Conservation (phyloP, 2,329 filamentous ascomycete species). For the Xylogone sp. region DNA sequence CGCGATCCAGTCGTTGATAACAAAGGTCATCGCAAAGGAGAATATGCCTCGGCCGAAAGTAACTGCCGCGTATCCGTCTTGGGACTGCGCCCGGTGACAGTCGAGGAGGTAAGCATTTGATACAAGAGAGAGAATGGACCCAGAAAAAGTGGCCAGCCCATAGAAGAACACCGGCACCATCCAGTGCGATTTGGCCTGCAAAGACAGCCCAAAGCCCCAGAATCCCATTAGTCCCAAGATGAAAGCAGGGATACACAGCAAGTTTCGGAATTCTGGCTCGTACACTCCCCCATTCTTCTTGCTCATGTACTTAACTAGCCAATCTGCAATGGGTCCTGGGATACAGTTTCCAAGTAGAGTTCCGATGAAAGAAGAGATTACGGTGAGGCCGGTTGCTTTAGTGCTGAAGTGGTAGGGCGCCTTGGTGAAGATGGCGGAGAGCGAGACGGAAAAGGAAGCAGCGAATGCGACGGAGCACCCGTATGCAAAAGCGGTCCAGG, state of each 20-base stretch:
- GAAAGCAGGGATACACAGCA: background rate
- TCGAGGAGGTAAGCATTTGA: conserved; percentile 13
- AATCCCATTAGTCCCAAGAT: background rate
- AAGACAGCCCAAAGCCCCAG: background rate
- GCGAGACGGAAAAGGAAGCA: background rate
- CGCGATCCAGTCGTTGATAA: conserved; percentile 11
- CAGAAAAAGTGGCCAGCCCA: conserved; percentile 10
- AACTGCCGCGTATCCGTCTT: conserved; percentile 12
- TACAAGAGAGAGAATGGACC: conserved; percentile 8
- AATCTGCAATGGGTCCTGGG: conserved; percentile 53
- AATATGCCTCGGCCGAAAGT: conserved; percentile 9
- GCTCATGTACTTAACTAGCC: background rate
- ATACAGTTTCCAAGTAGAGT: conserved; percentile 70
- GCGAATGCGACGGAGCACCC: background rate
- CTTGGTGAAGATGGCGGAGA: background rate
- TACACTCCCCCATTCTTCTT: conserved; percentile 1
- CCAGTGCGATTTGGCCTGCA: background rate
- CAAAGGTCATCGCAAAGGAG: conserved; percentile 12
- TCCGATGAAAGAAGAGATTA: conserved; percentile 64
- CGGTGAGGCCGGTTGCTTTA: background rate
- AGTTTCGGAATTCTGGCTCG: conserved; percentile 2
- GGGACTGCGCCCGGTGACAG: conserved; percentile 11
- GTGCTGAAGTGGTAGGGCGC: background rate
- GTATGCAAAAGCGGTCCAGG: background rate
- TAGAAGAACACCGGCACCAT: conserved; percentile 14